Evolutionary conservation across 345 rosid genomes (phyloP), one percentile per base, ranked within the genome.

Genomic region (Eucalyptus fibrosa): DNA sequence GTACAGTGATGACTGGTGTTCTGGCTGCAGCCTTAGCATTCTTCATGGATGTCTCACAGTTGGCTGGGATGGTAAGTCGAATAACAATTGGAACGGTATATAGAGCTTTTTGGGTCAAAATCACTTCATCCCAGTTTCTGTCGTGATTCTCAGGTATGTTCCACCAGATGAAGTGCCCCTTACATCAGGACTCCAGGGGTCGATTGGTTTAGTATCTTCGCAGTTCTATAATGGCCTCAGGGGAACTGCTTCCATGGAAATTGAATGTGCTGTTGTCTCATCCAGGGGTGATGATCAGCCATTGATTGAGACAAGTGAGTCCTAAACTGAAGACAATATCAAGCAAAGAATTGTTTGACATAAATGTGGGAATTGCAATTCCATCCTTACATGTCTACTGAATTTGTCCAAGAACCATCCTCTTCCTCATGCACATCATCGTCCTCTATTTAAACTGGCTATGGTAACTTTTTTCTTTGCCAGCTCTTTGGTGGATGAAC

Each of bases 161-260:
- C 98, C 99, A 42, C 99, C 99, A 56, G 98, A 98, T 90, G 98
- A 94, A 94, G 95, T 93, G 93, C 99, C 99, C 50, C 89, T 95
- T 90, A 96, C 96, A 7, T 90, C 98, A 42, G 95, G 97, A 65
- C 95, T 96, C 90, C 97, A 96, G 92, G 96, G 92, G 40, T 93
- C 97, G 26, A 94, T 95, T 69, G 97, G 94, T 91, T 92, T 95
- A 94, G 83, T 21, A 37, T 21, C 83, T 77, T 77, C 9, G 5
- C 83, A 77, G 83, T 77, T 37, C 83, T 69, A 92, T 96, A 88
- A 88, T 93, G 90, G 90, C 88, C 45, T 92, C 85, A 90, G 87
- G 89, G 91, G 85, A 50, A 90, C 89, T 88, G 88, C 32, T 23
- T 91, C 53, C 81, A 91, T 86, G 28, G 91, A 59, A 88, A 42